These are phyloP conservation scores for Trapa incisa DNA, from an alignment of 345 rosid genomes.

Conservation along the genomic window DNA sequence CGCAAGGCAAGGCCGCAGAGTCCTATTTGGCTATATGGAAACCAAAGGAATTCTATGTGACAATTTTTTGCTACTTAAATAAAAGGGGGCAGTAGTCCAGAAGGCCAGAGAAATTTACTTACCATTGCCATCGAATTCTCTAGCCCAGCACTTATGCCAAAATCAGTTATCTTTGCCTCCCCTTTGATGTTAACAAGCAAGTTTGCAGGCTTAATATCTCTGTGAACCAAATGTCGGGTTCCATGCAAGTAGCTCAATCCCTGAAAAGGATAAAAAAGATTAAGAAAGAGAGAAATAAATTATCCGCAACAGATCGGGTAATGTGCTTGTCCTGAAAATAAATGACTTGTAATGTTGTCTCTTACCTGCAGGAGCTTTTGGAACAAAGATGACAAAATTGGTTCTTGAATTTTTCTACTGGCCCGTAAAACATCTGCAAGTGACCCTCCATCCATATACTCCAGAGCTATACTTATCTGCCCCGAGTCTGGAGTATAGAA, in stretches of 20 bases:
- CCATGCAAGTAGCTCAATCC: conserved; percentile 90
- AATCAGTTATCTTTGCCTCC: conserved; percentile 91
- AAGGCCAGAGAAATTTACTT: conserved; percentile 12
- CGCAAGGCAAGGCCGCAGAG: neutral
- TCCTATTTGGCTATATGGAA: neutral
- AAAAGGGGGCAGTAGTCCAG: neutral
- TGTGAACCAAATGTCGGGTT: conserved; percentile 79
- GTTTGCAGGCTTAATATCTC: conserved; percentile 98
- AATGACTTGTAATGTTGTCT: conserved; percentile 5
- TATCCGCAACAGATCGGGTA: conserved; percentile 8
- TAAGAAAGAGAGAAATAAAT: conserved; percentile 4
- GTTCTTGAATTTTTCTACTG: conserved; percentile 62
- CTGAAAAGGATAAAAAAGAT: conserved; percentile 11
- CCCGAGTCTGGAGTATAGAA: conserved; percentile 88
- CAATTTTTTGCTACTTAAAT: neutral
- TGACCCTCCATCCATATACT: conserved; percentile 96
- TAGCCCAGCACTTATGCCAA: conserved; percentile 93
- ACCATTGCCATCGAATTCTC: conserved; percentile 97
- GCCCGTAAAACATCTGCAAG: conserved; percentile 67
- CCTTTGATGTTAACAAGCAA: conserved; percentile 88
- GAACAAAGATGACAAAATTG: conserved; percentile 75
- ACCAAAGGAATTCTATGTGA: neutral
- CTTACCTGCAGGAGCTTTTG: conserved; percentile 69
- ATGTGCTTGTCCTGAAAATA: conserved; percentile 5
- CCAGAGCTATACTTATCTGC: conserved; percentile 93